A percentile compares a stretch with the other conserved stretches of the same genome.
Conservation (phyloP, 1,284 basidiomycete genomes). For the Dichomitus squalens region DNA sequence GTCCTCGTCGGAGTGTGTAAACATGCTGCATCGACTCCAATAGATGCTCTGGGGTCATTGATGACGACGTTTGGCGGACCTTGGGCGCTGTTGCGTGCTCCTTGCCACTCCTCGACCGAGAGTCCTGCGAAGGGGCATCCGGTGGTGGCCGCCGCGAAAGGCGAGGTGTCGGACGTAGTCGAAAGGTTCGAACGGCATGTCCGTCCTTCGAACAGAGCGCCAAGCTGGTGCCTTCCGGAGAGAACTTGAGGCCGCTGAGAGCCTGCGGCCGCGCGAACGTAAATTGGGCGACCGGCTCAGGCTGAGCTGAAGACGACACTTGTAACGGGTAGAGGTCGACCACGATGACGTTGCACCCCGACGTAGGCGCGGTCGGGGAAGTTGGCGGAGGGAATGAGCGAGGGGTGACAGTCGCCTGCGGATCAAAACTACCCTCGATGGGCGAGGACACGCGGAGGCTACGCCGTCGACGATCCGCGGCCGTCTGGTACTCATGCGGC, state of each 20-base stretch:
- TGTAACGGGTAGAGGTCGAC: conserved; percentile 54
- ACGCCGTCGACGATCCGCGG: conserved; percentile 10
- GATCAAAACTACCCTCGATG: conserved; percentile 4
- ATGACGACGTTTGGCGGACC: background rate
- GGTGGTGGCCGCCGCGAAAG: conserved; percentile 8
- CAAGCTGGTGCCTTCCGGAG: conserved; percentile 59
- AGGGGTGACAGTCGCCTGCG: conserved; percentile 9
- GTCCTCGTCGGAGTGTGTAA: conserved; percentile 73
- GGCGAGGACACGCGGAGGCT: conserved; percentile 16
- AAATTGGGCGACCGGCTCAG: conserved; percentile 49
- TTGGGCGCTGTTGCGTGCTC: background rate
- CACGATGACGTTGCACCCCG: conserved; percentile 50
- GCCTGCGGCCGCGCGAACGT: conserved; percentile 48
- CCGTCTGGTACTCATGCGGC: conserved; percentile 18
- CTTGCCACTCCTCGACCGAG: background rate
- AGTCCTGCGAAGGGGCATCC: background rate
- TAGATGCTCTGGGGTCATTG: conserved; percentile 9
- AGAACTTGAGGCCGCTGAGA: conserved; percentile 58
- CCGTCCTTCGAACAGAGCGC: conserved; percentile 63
- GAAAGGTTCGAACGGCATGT: conserved; percentile 59
- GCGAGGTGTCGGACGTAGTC: conserved; percentile 46
- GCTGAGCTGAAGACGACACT: conserved; percentile 10
- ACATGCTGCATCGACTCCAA: conserved; percentile 54
- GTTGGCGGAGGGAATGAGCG: conserved; percentile 22
- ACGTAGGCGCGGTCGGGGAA: conserved; percentile 11